phyloP scores from a whole-genome alignment of 352 stramenopile species.

The Pythium insidiosum region DNA sequence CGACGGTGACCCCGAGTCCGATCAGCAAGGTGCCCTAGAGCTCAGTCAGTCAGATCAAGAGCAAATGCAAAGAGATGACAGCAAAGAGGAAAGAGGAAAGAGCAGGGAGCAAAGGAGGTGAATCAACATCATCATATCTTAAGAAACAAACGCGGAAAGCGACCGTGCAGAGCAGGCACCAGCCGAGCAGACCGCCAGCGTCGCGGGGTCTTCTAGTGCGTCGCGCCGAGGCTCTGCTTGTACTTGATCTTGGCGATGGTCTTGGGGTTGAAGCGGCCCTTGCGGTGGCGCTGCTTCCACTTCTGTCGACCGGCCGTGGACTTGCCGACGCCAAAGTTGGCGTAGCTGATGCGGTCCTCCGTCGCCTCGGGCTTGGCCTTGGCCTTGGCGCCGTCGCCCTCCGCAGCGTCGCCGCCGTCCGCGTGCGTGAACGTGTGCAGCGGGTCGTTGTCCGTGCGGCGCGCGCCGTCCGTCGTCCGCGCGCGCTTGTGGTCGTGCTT shows the following conservation, averaged over 20 bases:
- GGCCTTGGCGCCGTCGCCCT: constrained; percentile 33
- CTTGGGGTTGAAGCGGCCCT: constrained; percentile 91
- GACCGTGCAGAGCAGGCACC: no score
- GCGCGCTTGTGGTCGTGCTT: constrained; percentile 37
- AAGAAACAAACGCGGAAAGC: no score
- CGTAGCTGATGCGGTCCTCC: constrained; percentile 86
- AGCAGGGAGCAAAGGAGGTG: constrained; percentile 8
- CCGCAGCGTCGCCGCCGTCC: constrained; percentile 42
- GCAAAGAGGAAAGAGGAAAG: constrained; percentile 14
- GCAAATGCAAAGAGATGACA: constrained; percentile 3
- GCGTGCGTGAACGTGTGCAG: constrained; percentile 92
- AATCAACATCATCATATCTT: neutral
- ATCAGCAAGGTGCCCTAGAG: constrained; percentile 16
- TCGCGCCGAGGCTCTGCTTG: constrained; percentile 58
- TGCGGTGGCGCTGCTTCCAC: constrained; percentile 88
- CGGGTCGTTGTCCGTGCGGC: constrained; percentile 94
- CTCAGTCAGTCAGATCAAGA: constrained; percentile 20
- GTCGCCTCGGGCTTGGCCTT: constrained; percentile 19
- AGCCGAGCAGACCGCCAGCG: no score
- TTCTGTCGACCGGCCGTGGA: constrained; percentile 90
- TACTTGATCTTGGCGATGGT: constrained; percentile 84
- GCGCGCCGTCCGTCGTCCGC: constrained; percentile 53
- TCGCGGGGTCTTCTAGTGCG: constrained; percentile 30
- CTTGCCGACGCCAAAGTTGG: constrained; percentile 87
- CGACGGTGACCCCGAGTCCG: constrained; percentile 8